Evolutionary conservation across 768 basidiomycete genomes (phyloP).

Genomic region (Xerocomellus intermedius): DNA sequence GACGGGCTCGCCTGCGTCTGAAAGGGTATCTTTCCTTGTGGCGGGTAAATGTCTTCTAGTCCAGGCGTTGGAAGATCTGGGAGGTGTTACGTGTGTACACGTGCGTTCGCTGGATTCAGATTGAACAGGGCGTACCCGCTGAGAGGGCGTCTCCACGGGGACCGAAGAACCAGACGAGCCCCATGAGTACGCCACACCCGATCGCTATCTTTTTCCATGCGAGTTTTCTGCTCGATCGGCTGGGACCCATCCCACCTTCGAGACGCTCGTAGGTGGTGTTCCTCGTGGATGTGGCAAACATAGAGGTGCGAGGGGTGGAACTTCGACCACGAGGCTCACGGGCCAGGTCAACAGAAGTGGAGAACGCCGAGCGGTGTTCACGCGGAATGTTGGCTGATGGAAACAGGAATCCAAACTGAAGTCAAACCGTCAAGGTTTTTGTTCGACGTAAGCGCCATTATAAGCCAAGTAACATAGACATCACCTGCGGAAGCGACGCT

Average conservation of each 20-base stretch:
- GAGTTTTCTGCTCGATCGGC: conserved; percentile 34
- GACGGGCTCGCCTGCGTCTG: background rate
- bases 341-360: conserved; percentile 31
- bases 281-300: conserved; percentile 35
- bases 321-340: conserved; percentile 25
- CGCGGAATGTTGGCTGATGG: conserved; percentile 21
- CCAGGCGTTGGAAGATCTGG: conserved; percentile 17
- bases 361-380: conserved; percentile 22
- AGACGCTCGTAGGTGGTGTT: conserved; percentile 56
- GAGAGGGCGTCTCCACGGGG: conserved; percentile 35
- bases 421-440: background rate
- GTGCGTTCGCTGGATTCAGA: background rate
- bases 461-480: background rate
- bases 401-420: background rate
- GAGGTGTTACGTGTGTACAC: background rate
- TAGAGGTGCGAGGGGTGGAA: conserved; percentile 8
- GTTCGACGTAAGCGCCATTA: too few relatives aligned
- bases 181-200: conserved; percentile 54
- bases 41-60: conserved; percentile 26
- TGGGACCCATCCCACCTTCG: conserved; percentile 58
- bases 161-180: conserved; percentile 65
- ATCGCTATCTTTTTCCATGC: conserved; percentile 70
- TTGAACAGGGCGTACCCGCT: conserved; percentile 15
- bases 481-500: too few relatives aligned
- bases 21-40: conserved; percentile 15